Evolutionary conservation across 345 rosid species (phyloP).

Genomic region (Aethionema arabicum): DNA sequence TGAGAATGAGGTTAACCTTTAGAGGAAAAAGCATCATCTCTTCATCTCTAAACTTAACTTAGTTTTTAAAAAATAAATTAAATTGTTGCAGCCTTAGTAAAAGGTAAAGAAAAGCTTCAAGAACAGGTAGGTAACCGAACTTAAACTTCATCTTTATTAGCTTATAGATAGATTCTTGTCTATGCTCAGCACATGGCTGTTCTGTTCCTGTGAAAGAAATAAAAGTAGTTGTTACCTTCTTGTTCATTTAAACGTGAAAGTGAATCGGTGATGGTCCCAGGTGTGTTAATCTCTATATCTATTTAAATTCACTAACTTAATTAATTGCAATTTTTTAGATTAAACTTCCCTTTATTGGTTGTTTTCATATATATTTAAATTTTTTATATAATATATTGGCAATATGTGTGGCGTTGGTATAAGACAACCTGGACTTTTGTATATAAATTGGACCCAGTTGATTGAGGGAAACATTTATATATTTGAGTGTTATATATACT

Average conservation of each 20-base stretch:
- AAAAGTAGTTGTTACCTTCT: slow-evolving; percentile 10
- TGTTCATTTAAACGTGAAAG: slow-evolving; percentile 26
- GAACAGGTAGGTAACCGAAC: slow-evolving; percentile 8
- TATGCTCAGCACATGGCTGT: slow-evolving; percentile 26
- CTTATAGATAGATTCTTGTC: slow-evolving; percentile 31
- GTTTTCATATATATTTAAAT: slow-evolving; percentile 10
- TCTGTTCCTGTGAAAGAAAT: too few species aligned
- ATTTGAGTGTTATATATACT: slow-evolving; percentile 29
- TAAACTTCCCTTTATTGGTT: neutral
- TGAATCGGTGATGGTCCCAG: slow-evolving; percentile 35
- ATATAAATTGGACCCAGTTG: slow-evolving; percentile 30
- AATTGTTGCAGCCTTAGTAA: slow-evolving; percentile 38
- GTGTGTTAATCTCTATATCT: too few species aligned
- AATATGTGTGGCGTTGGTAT: slow-evolving; percentile 17
- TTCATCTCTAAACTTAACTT: slow-evolving; percentile 9
- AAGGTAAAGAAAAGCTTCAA: slow-evolving; percentile 34
- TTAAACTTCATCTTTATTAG: slow-evolving; percentile 16
- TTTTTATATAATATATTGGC: slow-evolving; percentile 1
- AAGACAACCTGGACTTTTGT: slow-evolving; percentile 11
- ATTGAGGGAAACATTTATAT: slow-evolving; percentile 29
- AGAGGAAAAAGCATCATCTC: slow-evolving; percentile 22
- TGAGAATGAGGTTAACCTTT: slow-evolving; percentile 28
- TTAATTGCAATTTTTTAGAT: slow-evolving; percentile 4
- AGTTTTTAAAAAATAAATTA: too few species aligned
- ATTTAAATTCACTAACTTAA: slow-evolving; percentile 23